Percentiles rank a stretch among this genome's conserved stretches.
phyloP scores from a whole-genome alignment of 768 basidiomycete genomes.

The Boletus insuetus region DNA sequence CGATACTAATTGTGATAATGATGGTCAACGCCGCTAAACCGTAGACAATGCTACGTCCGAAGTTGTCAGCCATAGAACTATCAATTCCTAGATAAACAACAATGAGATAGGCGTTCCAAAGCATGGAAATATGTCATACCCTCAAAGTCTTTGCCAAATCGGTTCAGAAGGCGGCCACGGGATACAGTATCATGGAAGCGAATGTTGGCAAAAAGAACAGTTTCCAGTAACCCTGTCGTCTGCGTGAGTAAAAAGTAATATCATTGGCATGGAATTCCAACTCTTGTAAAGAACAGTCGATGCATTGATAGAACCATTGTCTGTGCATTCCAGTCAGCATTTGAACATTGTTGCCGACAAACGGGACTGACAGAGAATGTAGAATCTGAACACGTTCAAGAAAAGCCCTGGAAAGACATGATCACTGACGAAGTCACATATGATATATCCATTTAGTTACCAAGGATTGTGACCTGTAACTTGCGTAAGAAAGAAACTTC shows the following conservation, averaged over 20 bases:
- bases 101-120: conserved; percentile 6
- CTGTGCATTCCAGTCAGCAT: conserved; percentile 27
- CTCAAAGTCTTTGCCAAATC: conserved; percentile 91
- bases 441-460: conserved; percentile 18
- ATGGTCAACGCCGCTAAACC: conserved; percentile 70
- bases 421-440: not conserved
- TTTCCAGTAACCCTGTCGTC: conserved; percentile 56
- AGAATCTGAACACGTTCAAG: conserved; percentile 60
- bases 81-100: conserved; percentile 58
- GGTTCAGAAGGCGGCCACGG: conserved; percentile 77
- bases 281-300: conserved; percentile 75
- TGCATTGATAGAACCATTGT: conserved; percentile 79
- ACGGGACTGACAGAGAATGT: conserved; percentile 60
- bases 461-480: conserved; percentile 36
- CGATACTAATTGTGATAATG: conserved; percentile 66
- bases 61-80: conserved; percentile 79
- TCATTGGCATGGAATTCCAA: conserved; percentile 19
- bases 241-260: conserved; percentile 12
- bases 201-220: conserved; percentile 83
- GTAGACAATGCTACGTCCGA: conserved; percentile 74
- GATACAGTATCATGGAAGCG: conserved; percentile 93
- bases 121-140: conserved; percentile 29
- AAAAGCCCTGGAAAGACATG: conserved; percentile 42
- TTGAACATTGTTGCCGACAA: not conserved
- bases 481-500: conserved; percentile 20